Evolutionary conservation across 2,329 filamentous ascomycete genomes (phyloP).

Genomic region (Paecilomyces sp.): DNA sequence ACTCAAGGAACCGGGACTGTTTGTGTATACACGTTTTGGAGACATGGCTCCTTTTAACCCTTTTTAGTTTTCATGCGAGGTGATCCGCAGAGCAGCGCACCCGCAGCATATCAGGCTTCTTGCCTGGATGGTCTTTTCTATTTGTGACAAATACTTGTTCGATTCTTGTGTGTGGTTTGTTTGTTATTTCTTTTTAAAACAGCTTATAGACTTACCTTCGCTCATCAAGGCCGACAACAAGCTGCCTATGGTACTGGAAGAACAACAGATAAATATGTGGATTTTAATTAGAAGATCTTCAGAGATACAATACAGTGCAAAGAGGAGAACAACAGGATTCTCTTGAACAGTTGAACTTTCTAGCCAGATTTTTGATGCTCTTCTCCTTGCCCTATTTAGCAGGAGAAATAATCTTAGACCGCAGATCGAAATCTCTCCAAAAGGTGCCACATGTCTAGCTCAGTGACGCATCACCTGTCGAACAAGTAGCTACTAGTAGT

Average conservation of each 20-base stretch:
- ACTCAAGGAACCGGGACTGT: constrained; percentile 2
- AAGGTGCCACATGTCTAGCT: too few species aligned
- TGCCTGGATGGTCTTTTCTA: constrained; percentile 4
- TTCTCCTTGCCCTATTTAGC: too few species aligned
- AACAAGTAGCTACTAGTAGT: too few species aligned
- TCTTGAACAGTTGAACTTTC: background rate
- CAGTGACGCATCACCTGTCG: too few species aligned
- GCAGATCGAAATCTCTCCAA: too few species aligned
- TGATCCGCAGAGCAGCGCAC: constrained; percentile 11
- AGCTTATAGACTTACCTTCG: constrained; percentile 20
- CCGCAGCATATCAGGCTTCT: constrained; percentile 8
- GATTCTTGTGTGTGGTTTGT: constrained; percentile 9
- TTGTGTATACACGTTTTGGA: constrained; percentile 18
- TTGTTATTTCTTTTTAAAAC: constrained; percentile 13
- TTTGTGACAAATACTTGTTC: constrained; percentile 8
- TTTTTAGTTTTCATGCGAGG: constrained; percentile 9
- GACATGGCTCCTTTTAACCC: constrained; percentile 7
- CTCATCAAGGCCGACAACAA: constrained; percentile 1
- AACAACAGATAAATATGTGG: background rate
- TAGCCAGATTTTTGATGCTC: too few species aligned
- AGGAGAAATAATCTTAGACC: too few species aligned
- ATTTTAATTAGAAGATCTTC: background rate
- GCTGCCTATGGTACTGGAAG: background rate
- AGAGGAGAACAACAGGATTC: background rate
- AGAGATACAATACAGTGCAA: background rate